These are phyloP conservation scores for Triangularia verruculosa DNA, from an alignment of 2,329 filamentous ascomycete species.

Conservation along the genomic window DNA sequence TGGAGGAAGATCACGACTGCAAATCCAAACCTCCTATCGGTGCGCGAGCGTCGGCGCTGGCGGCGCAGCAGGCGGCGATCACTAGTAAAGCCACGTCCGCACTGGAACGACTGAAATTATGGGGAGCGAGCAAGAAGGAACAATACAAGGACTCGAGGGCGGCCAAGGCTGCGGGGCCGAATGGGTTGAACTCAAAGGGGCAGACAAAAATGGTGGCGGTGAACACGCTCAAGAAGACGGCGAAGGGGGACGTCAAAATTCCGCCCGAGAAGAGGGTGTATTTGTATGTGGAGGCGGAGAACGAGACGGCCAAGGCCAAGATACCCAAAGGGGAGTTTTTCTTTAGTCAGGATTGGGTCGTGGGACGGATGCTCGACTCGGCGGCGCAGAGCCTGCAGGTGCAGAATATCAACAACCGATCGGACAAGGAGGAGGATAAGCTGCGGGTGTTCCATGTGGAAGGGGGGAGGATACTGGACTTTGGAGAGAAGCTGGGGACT, in stretches of 20 bases:
- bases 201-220: constrained; percentile 66
- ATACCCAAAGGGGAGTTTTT: constrained; percentile 79
- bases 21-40: constrained; percentile 64
- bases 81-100: constrained; percentile 70
- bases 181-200: constrained; percentile 60
- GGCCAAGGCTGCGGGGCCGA: constrained; percentile 57
- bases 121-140: constrained; percentile 73
- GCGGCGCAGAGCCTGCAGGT: constrained; percentile 76
- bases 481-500: constrained; percentile 77
- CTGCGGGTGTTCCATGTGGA: constrained; percentile 92
- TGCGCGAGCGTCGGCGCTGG: constrained; percentile 41
- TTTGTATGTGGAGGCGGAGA: constrained; percentile 84
- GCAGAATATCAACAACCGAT: constrained; percentile 79
- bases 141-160: constrained; percentile 54
- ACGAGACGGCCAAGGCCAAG: constrained; percentile 79
- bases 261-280: constrained; percentile 84
- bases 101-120: constrained; percentile 72
- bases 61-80: constrained; percentile 37
- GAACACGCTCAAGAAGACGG: constrained; percentile 76
- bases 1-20: constrained; percentile 82
- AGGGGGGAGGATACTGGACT: constrained; percentile 80
- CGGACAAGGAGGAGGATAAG: constrained; percentile 71
- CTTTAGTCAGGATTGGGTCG: constrained; percentile 82
- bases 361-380: constrained; percentile 76
- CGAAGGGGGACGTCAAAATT: constrained; percentile 85